Evolutionary conservation across 2,329 filamentous ascomycete genomes (phyloP).

Genomic region (Arthroderma uncinatum): DNA sequence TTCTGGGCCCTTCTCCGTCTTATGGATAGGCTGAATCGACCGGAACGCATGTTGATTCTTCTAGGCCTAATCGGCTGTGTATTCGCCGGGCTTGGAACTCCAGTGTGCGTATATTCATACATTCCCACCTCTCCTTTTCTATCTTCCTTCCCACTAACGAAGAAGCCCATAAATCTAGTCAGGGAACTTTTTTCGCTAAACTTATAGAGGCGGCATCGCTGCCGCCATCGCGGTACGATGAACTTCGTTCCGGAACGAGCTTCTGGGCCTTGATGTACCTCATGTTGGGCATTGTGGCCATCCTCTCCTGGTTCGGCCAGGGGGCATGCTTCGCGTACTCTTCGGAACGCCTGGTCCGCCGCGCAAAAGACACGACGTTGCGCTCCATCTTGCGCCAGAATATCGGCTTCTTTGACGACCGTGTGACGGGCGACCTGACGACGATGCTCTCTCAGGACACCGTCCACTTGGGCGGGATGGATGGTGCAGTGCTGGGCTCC

Average conservation of each 20-base stretch:
- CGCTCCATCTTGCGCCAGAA: constrained; percentile 82
- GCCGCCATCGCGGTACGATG: constrained; percentile 40
- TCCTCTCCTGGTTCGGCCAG: constrained; percentile 57
- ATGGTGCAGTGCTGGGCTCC: constrained; percentile 76
- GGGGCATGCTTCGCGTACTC: constrained; percentile 70
- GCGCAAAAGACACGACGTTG: constrained; percentile 72
- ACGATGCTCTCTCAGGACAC: constrained; percentile 82
- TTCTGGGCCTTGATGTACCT: constrained; percentile 87
- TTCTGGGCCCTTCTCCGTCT: constrained; percentile 54
- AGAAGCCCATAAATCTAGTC: background rate
- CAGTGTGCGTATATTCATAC: constrained; percentile 45
- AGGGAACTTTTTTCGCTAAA: constrained; percentile 69
- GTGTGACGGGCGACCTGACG: constrained; percentile 77
- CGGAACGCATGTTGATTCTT: constrained; percentile 61
- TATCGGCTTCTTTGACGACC: constrained; percentile 85
- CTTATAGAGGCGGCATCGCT: constrained; percentile 62
- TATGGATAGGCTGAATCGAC: constrained; percentile 65
- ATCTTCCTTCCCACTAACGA: background rate
- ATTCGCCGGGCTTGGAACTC: constrained; percentile 72
- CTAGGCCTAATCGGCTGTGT: constrained; percentile 61
- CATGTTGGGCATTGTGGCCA: constrained; percentile 64
- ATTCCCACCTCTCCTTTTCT: background rate
- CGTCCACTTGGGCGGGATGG: constrained; percentile 75
- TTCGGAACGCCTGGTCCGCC: constrained; percentile 71
- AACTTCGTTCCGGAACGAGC: constrained; percentile 58